Evolutionary conservation across 805 yeast species (phyloP).

Genomic region (Sugiyamaella americana): DNA sequence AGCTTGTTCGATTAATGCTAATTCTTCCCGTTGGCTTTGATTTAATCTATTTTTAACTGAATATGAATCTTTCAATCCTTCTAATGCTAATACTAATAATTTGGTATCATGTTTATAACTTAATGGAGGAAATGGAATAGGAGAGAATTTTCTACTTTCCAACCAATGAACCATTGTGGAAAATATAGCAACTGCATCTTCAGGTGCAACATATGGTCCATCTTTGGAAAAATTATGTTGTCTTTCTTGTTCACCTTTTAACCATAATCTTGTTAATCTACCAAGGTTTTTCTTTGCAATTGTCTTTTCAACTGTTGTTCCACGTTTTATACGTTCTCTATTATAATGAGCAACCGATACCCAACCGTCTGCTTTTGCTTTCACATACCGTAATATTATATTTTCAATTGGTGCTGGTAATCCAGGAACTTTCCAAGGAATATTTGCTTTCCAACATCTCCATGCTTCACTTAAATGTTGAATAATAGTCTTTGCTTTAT

Average conservation of each 20-base stretch:
- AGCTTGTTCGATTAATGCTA: conserved; percentile 91
- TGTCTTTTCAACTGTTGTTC: conserved; percentile 91
- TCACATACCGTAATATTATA: conserved; percentile 81
- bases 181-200: conserved; percentile 82
- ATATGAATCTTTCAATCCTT: conserved; percentile 75
- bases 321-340: conserved; percentile 79
- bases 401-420: conserved; percentile 84
- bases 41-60: conserved; percentile 71
- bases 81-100: conserved; percentile 80
- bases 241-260: conserved; percentile 84
- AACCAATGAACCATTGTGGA: conserved; percentile 89
- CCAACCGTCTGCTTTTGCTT: conserved; percentile 98
- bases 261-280: conserved; percentile 84
- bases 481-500: conserved; percentile 75
- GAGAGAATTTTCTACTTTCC: conserved; percentile 72
- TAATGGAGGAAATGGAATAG: conserved; percentile 90
- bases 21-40: conserved; percentile 83
- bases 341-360: conserved; percentile 87
- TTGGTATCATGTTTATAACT: conserved; percentile 92
- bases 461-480: conserved; percentile 98
- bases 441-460: conserved; percentile 99
- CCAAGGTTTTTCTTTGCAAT: conserved; percentile 92
- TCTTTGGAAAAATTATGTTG: conserved; percentile 72
- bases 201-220: conserved; percentile 82
- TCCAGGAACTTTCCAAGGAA: conserved; percentile 97